phyloP scores from a whole-genome alignment of 75 land plant genomes.

The Isoetes taiwanensis region DNA sequence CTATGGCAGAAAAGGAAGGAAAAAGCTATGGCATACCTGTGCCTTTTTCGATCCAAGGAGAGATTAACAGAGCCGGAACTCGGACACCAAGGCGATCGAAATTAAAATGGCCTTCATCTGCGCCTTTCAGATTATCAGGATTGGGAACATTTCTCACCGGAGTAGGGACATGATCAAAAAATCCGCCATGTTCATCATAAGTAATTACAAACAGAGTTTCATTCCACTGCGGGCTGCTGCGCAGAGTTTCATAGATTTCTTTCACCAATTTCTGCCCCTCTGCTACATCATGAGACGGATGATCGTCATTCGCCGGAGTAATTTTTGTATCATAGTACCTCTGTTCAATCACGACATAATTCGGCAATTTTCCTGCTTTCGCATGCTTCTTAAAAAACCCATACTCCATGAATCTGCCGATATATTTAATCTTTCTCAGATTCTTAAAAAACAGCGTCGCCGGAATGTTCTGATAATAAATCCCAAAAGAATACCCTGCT shows the following conservation, averaged over 20 bases:
- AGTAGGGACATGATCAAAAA: constrained; percentile 67
- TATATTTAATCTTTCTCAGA: constrained; percentile 20
- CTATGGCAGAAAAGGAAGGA: not conserved
- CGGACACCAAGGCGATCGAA: constrained; percentile 70
- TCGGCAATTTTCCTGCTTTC: constrained; percentile 19
- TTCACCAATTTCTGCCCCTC: constrained; percentile 64
- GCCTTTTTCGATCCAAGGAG: constrained; percentile 94
- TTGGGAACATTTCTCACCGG: constrained; percentile 53
- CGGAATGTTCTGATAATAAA: constrained; percentile 61
- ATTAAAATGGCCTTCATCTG: constrained; percentile 37
- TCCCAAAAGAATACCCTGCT: constrained; percentile 39
- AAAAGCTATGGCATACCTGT: constrained; percentile 27
- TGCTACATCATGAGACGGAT: constrained; percentile 79
- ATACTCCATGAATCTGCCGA: constrained; percentile 20
- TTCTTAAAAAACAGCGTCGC: constrained; percentile 33
- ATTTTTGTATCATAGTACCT: constrained; percentile 23
- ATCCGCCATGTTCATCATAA: constrained; percentile 61
- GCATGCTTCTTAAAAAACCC: constrained; percentile 26
- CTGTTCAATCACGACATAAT: constrained; percentile 29
- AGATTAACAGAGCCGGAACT: constrained; percentile 62
- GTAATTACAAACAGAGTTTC: constrained; percentile 61
- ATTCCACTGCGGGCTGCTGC: constrained; percentile 76
- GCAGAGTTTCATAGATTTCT: constrained; percentile 57
- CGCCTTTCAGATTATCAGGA: constrained; percentile 54
- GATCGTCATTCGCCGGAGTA: constrained; percentile 61